A percentile compares a stretch with the other conserved stretches of the same genome.
Evolutionary conservation across 148 eudicot species (phyloP).

Genomic region (Chenopodium suecicum): DNA sequence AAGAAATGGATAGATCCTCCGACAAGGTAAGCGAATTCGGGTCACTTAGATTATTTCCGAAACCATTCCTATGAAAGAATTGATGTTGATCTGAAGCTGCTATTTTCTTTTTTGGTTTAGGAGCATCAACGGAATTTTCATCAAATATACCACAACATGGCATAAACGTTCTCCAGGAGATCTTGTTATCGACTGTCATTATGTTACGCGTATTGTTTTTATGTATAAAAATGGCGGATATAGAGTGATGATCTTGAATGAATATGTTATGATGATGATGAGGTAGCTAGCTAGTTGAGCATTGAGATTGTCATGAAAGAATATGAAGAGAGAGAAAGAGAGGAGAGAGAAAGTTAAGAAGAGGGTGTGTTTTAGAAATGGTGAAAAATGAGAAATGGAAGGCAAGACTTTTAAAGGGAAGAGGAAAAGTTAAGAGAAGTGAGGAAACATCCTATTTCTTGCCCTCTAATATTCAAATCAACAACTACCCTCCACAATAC

Average conservation of each 20-base stretch:
- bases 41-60: slow-evolving; percentile 47
- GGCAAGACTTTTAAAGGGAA: slow-evolving; percentile 30
- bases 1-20: slow-evolving; percentile 59
- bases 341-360: not conserved
- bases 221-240: not conserved
- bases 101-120: too few relatives aligned
- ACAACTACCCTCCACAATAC: slow-evolving; percentile 35
- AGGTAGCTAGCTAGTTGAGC: not conserved
- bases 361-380: slow-evolving; percentile 13
- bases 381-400: slow-evolving; percentile 32
- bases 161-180: slow-evolving; percentile 39
- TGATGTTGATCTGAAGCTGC: not conserved
- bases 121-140: not conserved
- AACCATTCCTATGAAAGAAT: slow-evolving; percentile 28
- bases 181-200: slow-evolving; percentile 24
- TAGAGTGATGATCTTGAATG: not conserved
- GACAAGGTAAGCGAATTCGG: slow-evolving; percentile 47
- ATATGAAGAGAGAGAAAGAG: not conserved
- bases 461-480: slow-evolving; percentile 37
- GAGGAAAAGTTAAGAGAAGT: slow-evolving; percentile 11
- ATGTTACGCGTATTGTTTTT: not conserved
- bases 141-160: slow-evolving; percentile 38
- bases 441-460: slow-evolving; percentile 8
- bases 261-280: not conserved
- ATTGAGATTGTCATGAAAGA: not conserved